Evolutionary conservation across 345 rosid genomes (phyloP), one percentile per base, ranked within the genome.

Genomic region (Diplotaxis tenuifolia): DNA sequence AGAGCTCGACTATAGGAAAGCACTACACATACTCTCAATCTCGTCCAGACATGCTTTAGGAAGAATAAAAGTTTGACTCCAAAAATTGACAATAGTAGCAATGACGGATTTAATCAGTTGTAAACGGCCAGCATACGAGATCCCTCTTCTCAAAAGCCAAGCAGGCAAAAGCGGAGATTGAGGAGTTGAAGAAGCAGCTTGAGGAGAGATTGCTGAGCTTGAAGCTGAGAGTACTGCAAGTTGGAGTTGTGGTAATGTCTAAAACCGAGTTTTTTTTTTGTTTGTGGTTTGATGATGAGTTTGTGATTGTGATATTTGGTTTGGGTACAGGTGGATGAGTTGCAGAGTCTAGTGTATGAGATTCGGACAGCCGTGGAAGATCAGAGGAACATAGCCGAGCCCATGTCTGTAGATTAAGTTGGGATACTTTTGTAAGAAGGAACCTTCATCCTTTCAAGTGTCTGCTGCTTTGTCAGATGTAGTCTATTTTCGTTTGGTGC

Each of bases 291-390:
- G n/a, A n/a, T 25, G 57, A 9, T 53, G 27, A 5, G 68, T 54
- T 55, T 76, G 29, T 56, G 70, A 45, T 28, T 71, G 73, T 60
- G 62, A n/a, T 9, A 2, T 32, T 54, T 64, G 57, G 62, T 42
- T 16, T n/a, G 53, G 70, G 6, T 5, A 21, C 78, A 94, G 97
- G 97, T 94, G 68, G 98, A 94, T 82, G 98, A 91, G 86, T 79
- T 94, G 77, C 98, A 91, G 84, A 86, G 72, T 79, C 68, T 94
- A 80, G 81, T 91, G 32, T 97, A 91, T 78, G 98, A 94, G 82
- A 86, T 89, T 81, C 87, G 89, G 77, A 81, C 87, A 82, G 16
- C 49, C 49, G 49, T 40, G 0, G 49, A 40, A 14, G 98, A 94
- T 71, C 94, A 80, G 55, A 94, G 87, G 84, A 84, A 66, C 75